Base-by-base conservation (phyloP, 2,329 filamentous ascomycete genomes). In the Xylaria sp. region DNA sequence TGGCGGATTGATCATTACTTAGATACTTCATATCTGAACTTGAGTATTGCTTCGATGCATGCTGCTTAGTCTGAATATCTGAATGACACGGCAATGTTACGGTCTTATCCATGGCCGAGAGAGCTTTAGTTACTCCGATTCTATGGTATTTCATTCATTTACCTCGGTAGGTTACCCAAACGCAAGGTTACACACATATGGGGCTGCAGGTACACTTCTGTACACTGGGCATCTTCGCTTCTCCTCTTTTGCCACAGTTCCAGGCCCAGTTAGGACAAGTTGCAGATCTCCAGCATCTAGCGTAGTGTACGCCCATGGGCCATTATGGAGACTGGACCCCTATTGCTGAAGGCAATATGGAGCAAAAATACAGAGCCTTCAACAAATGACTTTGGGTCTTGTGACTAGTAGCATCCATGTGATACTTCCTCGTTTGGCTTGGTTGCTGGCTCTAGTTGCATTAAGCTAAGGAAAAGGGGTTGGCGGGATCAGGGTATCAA, bases 351-450 rank as follows among this genome's bases (percentile, higher is more conserved):
- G 7, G 39, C 48, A n/a, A 51, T 55, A 37, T 20, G 7, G 20
- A 57, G 20, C 20, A 44, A 15, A 20, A 37, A 34, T 55, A 55
- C 37, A 37, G 52, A 55, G 52, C 28, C 25, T 28, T 20, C 7
- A 18, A 44, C 23, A 46, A 58, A 10, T 25, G 25, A 54, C 55
- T 50, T 56, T 56, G 46, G 20, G 48, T 63, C 67, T 57, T 60
- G 64, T 63, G 67, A 66, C 67, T 66, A 55, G 63, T 44, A 6
- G 55, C 48, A 50, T 23, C 64, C 52, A 63, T 52, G 55, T 28
- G 44, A 51, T 64, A 51, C 55, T 69, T 63, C 67, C 67, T 67
- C 63, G 63, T 69, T 20, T 18, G 37, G 67, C 64, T 52, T 69
- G 59, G 67, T 51, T 56, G 55, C 59, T 31, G 23, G 23, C 25